Evolutionary conservation across 1,284 basidiomycete genomes (phyloP), one percentile per base, ranked within the genome.

Genomic region (Microbotryomycetes sp.): DNA sequence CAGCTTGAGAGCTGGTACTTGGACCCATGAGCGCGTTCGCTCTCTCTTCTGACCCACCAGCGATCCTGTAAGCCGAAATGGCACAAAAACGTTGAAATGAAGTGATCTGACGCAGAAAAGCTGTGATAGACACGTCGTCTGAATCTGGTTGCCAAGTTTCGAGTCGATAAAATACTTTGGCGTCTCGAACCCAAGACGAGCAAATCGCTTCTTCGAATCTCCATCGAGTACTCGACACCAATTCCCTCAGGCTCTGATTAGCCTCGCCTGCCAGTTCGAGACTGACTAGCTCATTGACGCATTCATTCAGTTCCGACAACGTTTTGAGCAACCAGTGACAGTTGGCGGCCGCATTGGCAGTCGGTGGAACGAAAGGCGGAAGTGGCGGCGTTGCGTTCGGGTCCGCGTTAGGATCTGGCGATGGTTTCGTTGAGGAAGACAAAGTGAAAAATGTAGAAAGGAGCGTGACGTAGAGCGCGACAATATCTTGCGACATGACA

Each of bases 361-460:
- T 82, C 12, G 76, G 77, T 1, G 94, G 93, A 16, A 97, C 81
- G 63, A 86, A 82, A 0, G 83, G 78, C 2, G 88, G 81, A 3
- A 80, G 65, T 6, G 72, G 64, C 16, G 58, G 59, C 1, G 56
- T 56, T 9, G 60, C 58, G 25, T 59, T 54, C 48, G 63, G 58
- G 57, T 67, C 59, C 19, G 49, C 47, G 23, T 64, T 26, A 79
- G 59, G 68, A 66, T 52, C 71, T 65, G 57, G 69, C 81, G 7
- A 80, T 81, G 74, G 83, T 82, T 74, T 92, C 85, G 72, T 67
- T 47, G 75, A 71, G 22, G 76, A 74, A 6, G 92, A 94, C 58
- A 97, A 80, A 49, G 81, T 82, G 78, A 99, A 97, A 76, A 93
- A 92, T 68, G 91, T 84, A 2, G 91, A 92, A 30, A 98, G 78